Conservation (phyloP, 441 rosid genomes). For the Bocquillonia castaneifolia region DNA sequence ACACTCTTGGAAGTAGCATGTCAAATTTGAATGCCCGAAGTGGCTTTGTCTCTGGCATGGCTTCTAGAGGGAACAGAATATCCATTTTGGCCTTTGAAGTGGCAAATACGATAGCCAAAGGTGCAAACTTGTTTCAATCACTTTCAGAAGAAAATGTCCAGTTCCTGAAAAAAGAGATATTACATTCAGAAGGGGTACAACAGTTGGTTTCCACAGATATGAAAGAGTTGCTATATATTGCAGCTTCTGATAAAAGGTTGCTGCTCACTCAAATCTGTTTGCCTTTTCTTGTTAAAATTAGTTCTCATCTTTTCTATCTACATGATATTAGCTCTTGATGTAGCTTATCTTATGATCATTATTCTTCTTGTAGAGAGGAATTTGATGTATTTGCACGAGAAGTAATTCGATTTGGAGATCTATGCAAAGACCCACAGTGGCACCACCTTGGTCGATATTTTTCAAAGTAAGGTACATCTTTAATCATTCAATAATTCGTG, state of each 20-base stretch:
- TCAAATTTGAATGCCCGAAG: constrained; percentile 55
- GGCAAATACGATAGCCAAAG: constrained; percentile 83
- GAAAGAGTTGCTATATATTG: constrained; percentile 57
- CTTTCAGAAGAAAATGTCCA: constrained; percentile 57
- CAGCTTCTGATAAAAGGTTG: constrained; percentile 88
- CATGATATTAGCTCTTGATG: background rate
- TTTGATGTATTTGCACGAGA: constrained; percentile 64
- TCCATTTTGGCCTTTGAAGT: constrained; percentile 76
- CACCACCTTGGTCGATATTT: constrained; percentile 73
- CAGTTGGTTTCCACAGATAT: constrained; percentile 62
- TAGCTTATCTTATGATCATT: background rate
- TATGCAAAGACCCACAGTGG: constrained; percentile 86
- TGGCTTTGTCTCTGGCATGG: constrained; percentile 50
- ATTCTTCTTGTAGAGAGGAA: constrained; percentile 58
- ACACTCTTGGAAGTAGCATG: constrained; percentile 83
- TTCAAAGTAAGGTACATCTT: constrained; percentile 44
- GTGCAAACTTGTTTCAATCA: constrained; percentile 64
- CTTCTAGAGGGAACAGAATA: constrained; percentile 51
- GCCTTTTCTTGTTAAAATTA: background rate
- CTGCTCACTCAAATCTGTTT: constrained; percentile 11
- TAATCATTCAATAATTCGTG: background rate
- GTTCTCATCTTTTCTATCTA: background rate
- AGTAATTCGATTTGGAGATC: constrained; percentile 80
- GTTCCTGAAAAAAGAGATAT: constrained; percentile 55
- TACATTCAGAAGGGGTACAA: constrained; percentile 63